phyloP scores from a whole-genome alignment of 305 asterid species.

The Fraxinus baroniana region DNA sequence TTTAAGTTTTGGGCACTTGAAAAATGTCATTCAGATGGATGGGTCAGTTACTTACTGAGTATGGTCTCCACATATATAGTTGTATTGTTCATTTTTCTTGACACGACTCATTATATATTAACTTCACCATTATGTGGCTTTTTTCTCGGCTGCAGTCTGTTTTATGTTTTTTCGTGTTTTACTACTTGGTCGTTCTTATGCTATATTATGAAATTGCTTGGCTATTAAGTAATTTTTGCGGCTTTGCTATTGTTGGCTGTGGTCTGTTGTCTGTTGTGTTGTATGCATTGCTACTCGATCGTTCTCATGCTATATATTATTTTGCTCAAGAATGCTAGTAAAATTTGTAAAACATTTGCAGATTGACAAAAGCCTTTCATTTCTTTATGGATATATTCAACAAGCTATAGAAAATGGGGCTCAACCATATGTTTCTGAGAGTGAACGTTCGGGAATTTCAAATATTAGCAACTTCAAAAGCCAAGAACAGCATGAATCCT shows the following conservation, averaged over 20 bases:
- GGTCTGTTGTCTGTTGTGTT: neutral
- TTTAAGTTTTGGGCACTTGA: neutral
- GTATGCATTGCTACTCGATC: neutral
- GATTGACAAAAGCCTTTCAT: slow-evolving; percentile 76
- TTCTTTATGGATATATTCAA: slow-evolving; percentile 70
- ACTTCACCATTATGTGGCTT: neutral
- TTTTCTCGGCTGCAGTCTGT: neutral
- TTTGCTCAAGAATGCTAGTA: slow-evolving; percentile 3
- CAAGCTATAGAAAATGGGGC: slow-evolving; percentile 82
- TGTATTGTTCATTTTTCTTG: neutral
- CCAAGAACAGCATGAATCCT: slow-evolving; percentile 67
- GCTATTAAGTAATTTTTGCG: neutral
- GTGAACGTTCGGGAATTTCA: slow-evolving; percentile 57
- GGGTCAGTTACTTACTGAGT: neutral
- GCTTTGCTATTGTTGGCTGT: neutral
- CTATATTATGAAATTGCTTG: neutral
- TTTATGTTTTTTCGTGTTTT: neutral
- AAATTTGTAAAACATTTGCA: slow-evolving; percentile 27
- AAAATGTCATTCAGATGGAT: neutral
- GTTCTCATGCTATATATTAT: neutral
- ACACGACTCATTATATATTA: neutral
- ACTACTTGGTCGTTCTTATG: neutral
- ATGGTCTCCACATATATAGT: neutral
- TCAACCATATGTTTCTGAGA: slow-evolving; percentile 80
- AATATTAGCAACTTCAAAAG: slow-evolving; percentile 52